These are phyloP conservation scores for Ogataea hybrid DNA, from an alignment of 1,139 yeast species.

Conservation along the genomic window DNA sequence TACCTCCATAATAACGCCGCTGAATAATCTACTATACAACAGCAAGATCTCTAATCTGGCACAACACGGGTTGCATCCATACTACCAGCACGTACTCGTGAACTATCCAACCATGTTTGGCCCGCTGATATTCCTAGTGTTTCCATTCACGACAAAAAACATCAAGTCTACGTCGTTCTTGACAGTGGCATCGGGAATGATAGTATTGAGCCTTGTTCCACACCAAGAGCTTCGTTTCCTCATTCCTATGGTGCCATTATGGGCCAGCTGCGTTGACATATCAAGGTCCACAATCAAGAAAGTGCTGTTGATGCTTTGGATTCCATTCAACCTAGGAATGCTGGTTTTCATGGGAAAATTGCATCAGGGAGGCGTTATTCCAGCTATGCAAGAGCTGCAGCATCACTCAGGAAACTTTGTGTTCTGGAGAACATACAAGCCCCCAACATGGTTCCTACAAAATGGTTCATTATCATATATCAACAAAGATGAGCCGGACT, in stretches of 20 bases:
- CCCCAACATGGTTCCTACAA: conserved; percentile 79
- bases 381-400: conserved; percentile 49
- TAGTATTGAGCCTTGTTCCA: conserved; percentile 67
- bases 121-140: conserved; percentile 53
- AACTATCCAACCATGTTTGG: conserved; percentile 84
- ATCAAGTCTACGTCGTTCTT: conserved; percentile 52
- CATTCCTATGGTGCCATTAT: conserved; percentile 71
- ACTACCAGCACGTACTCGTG: conserved; percentile 67
- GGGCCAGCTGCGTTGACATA: conserved; percentile 47
- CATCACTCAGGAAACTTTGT: conserved; percentile 40
- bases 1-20: conserved; percentile 51
- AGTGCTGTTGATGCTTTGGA: conserved; percentile 47
- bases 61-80: conserved; percentile 80
- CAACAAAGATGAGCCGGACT: conserved; percentile 30
- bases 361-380: conserved; percentile 90
- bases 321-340: conserved; percentile 59
- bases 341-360: conserved; percentile 69
- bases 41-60: conserved; percentile 55
- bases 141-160: conserved; percentile 33
- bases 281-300: conserved; percentile 19
- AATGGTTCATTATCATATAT: conserved; percentile 19
- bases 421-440: conserved; percentile 96
- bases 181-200: conserved; percentile 60
- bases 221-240: conserved; percentile 93
- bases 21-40: conserved; percentile 76